Percentiles rank a stretch among this genome's conserved stretches.
These are phyloP conservation scores for Colletotrichum melonis DNA, from an alignment of 2,329 filamentous ascomycete genomes.

Conservation along the genomic window DNA sequence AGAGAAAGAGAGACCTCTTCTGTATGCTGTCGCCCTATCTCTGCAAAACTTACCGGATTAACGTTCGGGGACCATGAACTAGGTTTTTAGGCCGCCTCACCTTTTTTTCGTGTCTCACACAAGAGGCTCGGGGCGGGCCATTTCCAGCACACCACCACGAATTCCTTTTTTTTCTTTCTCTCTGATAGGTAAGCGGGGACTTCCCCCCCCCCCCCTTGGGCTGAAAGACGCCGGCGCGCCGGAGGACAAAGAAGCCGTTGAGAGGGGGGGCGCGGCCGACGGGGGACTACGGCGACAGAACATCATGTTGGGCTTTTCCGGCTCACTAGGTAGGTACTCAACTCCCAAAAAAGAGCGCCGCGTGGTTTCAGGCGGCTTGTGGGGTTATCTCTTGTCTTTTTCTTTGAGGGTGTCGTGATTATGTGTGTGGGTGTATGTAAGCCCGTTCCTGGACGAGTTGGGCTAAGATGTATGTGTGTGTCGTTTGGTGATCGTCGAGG, in stretches of 20 bases:
- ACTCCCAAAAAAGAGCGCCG: neutral
- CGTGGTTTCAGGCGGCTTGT: constrained; percentile 23
- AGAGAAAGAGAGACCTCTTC: neutral
- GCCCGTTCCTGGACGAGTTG: neutral
- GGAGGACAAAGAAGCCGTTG: constrained; percentile 3
- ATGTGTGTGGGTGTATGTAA: neutral
- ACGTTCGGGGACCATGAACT: neutral
- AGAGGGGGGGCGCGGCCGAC: too few relatives aligned
- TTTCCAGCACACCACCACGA: neutral
- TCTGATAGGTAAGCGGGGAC: neutral
- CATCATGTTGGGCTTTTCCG: neutral
- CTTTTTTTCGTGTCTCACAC: neutral
- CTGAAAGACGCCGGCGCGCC: neutral
- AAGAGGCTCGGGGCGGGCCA: neutral
- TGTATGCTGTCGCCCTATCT: neutral
- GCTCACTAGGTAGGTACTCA: neutral
- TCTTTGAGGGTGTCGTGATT: neutral
- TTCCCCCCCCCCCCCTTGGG: neutral
- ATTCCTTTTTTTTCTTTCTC: neutral
- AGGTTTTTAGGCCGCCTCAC: constrained; percentile 2
- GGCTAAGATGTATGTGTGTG: too few relatives aligned
- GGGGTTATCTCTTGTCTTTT: too few relatives aligned
- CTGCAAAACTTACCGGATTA: neutral
- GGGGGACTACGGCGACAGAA: neutral
- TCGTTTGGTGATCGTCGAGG: neutral